Conservation (phyloP, 176 grass and related monocot species). For the Oryza officinalis region DNA sequence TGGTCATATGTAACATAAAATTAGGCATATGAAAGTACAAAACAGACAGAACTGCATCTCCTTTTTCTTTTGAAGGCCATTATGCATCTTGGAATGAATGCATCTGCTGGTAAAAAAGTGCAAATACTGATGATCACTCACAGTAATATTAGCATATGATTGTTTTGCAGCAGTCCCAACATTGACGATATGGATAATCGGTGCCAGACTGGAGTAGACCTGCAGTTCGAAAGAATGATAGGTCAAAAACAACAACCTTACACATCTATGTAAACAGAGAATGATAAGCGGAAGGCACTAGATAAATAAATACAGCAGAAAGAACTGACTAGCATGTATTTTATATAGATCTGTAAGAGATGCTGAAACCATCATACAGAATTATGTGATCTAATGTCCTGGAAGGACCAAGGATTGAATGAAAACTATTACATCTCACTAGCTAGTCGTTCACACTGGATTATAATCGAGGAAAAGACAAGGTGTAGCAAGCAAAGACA, state of each 20-base stretch:
- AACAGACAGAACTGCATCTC: background rate
- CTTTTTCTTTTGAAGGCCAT: background rate
- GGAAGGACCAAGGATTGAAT: background rate
- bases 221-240: slow-evolving; percentile 44
- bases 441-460: background rate
- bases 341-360: slow-evolving; percentile 10
- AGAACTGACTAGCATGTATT: background rate
- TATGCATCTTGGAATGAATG: background rate
- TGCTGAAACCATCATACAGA: slow-evolving; percentile 16
- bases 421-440: background rate
- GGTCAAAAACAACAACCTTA: background rate
- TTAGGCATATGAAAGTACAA: background rate
- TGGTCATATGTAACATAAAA: background rate
- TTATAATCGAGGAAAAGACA: background rate
- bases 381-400: background rate
- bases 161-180: slow-evolving; percentile 57
- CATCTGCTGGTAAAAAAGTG: background rate
- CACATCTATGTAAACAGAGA: slow-evolving; percentile 9
- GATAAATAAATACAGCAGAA: slow-evolving; percentile 14
- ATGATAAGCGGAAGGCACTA: background rate
- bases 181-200: slow-evolving; percentile 80
- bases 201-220: slow-evolving; percentile 80
- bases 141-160: slow-evolving; percentile 84
- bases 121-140: slow-evolving; percentile 46
- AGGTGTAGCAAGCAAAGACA: background rate